Base-by-base conservation (phyloP, 805 yeast species). In the Metschnikowia lachancei region DNA sequence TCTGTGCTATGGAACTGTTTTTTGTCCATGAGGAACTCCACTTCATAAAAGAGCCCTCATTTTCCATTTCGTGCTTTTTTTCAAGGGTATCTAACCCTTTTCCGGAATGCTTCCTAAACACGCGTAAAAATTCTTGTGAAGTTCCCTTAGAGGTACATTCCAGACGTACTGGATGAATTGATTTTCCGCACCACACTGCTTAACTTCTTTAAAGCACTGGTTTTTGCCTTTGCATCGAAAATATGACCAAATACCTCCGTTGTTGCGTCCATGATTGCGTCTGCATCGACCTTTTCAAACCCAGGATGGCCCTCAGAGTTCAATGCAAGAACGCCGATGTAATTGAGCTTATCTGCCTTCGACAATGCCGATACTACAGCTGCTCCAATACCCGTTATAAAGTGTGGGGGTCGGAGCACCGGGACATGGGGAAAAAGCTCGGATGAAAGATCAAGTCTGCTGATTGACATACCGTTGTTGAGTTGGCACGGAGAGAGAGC, bases 1-100 rank as follows among this genome's bases (percentile, higher is more conserved):
- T 92, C 96, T 24, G 95, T 92, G 16, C 69, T 92, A 31, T 92
- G 99, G 98, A 92, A 94, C 62, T 90, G 97, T 44, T 91, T 86
- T 68, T 69, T 92, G 41, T 89, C 96, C 0, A 81, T 87, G 77
- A 74, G 87, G 58, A 88, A 88, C 50, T 65, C 73, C 6, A 30
- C 41, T 14, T 36, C 47, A 2, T 41, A 20, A 30, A 7, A 29
- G 34, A 38, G n/a, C n/a, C 18, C 7, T 20, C 13, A 16, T 26
- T 9, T 17, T 13, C 22, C 32, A 19, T 22, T 16, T 30, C 16
- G 16, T 16, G 28, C 8, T 9, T 26, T 22, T 22, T 22, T 8
- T 11, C 36, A 17, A 14, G 9, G 18, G 2, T 12, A 18, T 8
- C 20, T n/a, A n/a, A n/a, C n/a, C n/a, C n/a, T n/a, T n/a, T n/a